Conservation (phyloP, 495 filamentous ascomycete genomes). For the Xylaria sp. region DNA sequence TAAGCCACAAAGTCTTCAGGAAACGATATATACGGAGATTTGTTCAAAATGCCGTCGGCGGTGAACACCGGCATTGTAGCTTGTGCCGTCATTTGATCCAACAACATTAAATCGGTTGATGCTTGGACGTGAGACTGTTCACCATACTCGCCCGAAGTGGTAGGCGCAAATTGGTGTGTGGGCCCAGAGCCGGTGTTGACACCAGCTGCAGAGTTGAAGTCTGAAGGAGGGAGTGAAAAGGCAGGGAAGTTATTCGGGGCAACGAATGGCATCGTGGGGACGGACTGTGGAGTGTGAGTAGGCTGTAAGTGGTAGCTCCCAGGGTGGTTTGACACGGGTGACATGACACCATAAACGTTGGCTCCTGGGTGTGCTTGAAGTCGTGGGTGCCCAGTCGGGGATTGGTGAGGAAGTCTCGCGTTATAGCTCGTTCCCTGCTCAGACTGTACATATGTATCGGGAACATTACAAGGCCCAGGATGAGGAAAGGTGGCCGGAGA, state of each 20-base stretch:
- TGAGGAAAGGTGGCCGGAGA: constrained; percentile 54
- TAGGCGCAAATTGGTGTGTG: constrained; percentile 45
- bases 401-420: constrained; percentile 50
- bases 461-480: constrained; percentile 43
- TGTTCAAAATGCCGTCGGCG: constrained; percentile 73
- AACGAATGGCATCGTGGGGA: constrained; percentile 50
- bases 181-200: constrained; percentile 37
- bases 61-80: constrained; percentile 86
- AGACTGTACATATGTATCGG: constrained; percentile 53
- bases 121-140: constrained; percentile 55
- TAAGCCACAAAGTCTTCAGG: constrained; percentile 92
- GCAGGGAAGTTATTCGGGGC: constrained; percentile 59
- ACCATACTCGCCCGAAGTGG: constrained; percentile 51
- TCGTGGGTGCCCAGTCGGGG: constrained; percentile 45
- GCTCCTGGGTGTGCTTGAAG: constrained; percentile 56
- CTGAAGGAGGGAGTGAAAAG: constrained; percentile 64
- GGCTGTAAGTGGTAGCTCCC: constrained; percentile 55
- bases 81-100: constrained; percentile 71
- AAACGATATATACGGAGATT: constrained; percentile 84
- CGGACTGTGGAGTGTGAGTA: constrained; percentile 51
- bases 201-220: constrained; percentile 50
- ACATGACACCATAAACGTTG: constrained; percentile 55
- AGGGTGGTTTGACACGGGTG: constrained; percentile 55
- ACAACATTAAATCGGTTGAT: constrained; percentile 59
- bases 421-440: constrained; percentile 48